Base-by-base conservation (phyloP, 164 flowering plant species). In the grape (Vitis vinifera) region DNA sequence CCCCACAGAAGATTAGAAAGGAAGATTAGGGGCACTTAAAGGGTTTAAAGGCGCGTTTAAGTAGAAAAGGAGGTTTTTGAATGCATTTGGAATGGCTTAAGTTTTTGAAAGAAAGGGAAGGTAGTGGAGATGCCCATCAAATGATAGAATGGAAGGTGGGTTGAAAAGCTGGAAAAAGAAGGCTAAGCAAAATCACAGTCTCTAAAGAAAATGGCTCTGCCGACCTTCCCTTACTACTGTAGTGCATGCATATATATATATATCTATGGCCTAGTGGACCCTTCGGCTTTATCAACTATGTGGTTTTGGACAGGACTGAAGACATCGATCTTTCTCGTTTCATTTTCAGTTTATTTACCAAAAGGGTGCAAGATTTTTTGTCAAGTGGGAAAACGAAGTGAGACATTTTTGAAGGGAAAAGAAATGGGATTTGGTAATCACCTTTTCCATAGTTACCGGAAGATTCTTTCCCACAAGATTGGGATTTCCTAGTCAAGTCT, bases 71-170 rank as follows among this genome's bases (percentile, higher is more conserved):
- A 13, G 56, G 6, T 53, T 53, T 53, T 53, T 53, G n/a, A n/a
- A 0, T 53, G 56, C 56, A 53, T n/a, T 12, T 12, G 14, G 15
- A 14, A 53, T 13, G 56, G 56, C 56, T 13, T 14, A 53, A 15
- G 5, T 53, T 53, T 53, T 10, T 5, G n/a, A 51, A 10, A 13
- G 15, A 51, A 51, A 13, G n/a, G 56, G n/a, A 53, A 13, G n/a
- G 14, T 53, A 53, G 56, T 53, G 56, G 56, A n/a, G 56, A 10
- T 53, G n/a, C 15, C 15, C 15, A 53, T 53, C n/a, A 53, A 14
- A 53, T 53, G 56, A 53, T 53, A 53, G 44, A 37, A 15, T 53
- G n/a, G 56, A 53, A 53, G 56, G 56, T 53, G 56, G 56, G 56
- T 51, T 51, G 13, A 51, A 51, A 51, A 51, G 11, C 53, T 51